phyloP scores from a whole-genome alignment of 1,139 yeast species.

The Taiozyma sp. region DNA sequence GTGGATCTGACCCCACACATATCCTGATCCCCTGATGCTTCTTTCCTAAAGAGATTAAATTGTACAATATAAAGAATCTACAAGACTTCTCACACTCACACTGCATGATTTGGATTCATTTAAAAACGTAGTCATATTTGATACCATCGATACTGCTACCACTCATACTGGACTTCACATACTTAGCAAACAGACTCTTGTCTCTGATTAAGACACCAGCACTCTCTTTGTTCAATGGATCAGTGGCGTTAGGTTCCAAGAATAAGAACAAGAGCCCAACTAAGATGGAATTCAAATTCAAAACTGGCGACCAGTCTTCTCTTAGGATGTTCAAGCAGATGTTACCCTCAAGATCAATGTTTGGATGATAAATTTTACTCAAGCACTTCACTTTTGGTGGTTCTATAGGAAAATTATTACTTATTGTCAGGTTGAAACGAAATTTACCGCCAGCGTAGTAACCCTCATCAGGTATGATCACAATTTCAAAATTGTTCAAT shows the following conservation, averaged over 20 bases:
- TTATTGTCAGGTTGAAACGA: slow-evolving; percentile 56
- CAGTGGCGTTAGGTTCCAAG: slow-evolving; percentile 86
- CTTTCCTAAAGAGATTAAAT: too few relatives aligned
- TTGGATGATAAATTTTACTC: slow-evolving; percentile 84
- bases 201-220: slow-evolving; percentile 67
- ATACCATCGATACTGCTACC: slow-evolving; percentile 63
- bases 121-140: slow-evolving; percentile 52
- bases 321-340: slow-evolving; percentile 86
- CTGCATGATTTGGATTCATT: not conserved
- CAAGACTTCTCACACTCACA: not conserved
- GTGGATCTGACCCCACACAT: too few relatives aligned
- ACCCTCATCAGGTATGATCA: slow-evolving; percentile 74
- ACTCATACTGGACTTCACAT: slow-evolving; percentile 61
- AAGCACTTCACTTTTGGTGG: slow-evolving; percentile 81
- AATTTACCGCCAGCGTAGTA: slow-evolving; percentile 68
- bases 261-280: slow-evolving; percentile 85
- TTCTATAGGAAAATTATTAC: slow-evolving; percentile 80
- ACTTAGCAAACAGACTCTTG: slow-evolving; percentile 46
- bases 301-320: slow-evolving; percentile 96
- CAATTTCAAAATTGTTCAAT: slow-evolving; percentile 56
- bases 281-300: slow-evolving; percentile 73
- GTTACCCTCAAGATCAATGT: slow-evolving; percentile 85
- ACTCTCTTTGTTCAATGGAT: slow-evolving; percentile 89
- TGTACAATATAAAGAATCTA: not conserved
- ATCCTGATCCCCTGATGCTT: too few relatives aligned